phyloP scores from a whole-genome alignment of 2,329 filamentous ascomycete species.

The Catunica adiposa region DNA sequence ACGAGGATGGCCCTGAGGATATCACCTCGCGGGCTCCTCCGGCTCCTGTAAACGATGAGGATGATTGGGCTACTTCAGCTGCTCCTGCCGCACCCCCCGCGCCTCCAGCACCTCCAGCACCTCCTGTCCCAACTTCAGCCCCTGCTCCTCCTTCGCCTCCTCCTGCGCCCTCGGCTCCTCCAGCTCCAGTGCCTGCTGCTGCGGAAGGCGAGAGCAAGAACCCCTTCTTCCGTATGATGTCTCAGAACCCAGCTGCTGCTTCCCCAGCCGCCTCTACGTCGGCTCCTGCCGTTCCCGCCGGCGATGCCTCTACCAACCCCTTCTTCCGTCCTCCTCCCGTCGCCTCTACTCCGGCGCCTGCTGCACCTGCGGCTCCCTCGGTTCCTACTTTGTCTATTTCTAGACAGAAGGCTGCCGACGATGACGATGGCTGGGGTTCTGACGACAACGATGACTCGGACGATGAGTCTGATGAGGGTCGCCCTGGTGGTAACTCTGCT shows the following conservation, averaged over 20 bases:
- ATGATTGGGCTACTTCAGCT: conserved; percentile 19
- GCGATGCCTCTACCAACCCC: conserved; percentile 70
- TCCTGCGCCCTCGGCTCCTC: conserved; percentile 30
- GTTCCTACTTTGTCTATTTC: conserved; percentile 30
- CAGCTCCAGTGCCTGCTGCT: conserved; percentile 36
- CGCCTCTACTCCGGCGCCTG: conserved; percentile 20
- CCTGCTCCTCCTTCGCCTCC: conserved; percentile 35
- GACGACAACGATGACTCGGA: conserved; percentile 44
- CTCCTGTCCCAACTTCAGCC: conserved; percentile 26
- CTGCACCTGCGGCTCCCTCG: conserved; percentile 30
- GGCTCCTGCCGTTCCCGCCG: conserved; percentile 28
- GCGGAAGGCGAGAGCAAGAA: conserved; percentile 72
- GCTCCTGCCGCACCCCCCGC: conserved; percentile 30
- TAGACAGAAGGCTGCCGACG: conserved; percentile 44
- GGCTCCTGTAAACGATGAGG: conserved; percentile 21
- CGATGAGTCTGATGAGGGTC: conserved; percentile 61
- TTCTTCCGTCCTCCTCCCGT: conserved; percentile 44
- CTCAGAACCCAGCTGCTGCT: conserved; percentile 38
- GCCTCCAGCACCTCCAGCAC: conserved; percentile 28
- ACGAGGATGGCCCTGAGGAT: conserved; percentile 61
- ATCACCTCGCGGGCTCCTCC: conserved; percentile 41
- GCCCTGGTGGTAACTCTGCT: conserved; percentile 64
- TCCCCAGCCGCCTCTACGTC: conserved; percentile 17
- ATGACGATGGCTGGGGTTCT: conserved; percentile 78
- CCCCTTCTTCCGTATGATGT: conserved; percentile 84